Percentiles rank a stretch among this genome's conserved stretches.
These are phyloP conservation scores for Phalaenopsis aphrodite DNA, from an alignment of 106 monocot genomes.

Conservation along the genomic window DNA sequence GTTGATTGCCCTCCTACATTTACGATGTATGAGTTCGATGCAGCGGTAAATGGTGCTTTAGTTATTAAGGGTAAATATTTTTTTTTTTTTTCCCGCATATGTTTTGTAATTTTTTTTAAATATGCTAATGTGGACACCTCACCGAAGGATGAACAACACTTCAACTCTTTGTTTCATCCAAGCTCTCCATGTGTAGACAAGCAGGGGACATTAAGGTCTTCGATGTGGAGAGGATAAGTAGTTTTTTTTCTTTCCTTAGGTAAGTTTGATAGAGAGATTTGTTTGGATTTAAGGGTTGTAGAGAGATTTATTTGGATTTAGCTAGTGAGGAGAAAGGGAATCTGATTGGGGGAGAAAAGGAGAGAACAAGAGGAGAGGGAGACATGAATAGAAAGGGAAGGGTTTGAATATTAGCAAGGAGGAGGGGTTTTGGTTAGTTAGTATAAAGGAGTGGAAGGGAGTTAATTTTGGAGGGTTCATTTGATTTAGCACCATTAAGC, in stretches of 20 bases:
- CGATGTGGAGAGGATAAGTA: background rate
- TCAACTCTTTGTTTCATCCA: background rate
- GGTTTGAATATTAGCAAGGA: background rate
- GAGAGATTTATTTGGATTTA: background rate
- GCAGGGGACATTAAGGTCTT: background rate
- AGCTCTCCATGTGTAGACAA: background rate
- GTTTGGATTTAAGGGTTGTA: background rate
- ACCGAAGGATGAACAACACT: background rate
- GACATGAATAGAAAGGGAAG: background rate
- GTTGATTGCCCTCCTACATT: constrained; percentile 98
- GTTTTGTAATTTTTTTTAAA: background rate
- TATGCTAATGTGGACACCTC: background rate
- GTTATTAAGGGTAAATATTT: constrained; percentile 64
- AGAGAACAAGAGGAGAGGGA: background rate
- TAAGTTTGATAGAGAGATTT: background rate
- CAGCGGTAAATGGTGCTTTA: constrained; percentile 89
- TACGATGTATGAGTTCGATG: constrained; percentile 99
- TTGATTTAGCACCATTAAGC: background rate
- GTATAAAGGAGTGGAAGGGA: background rate
- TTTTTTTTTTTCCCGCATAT: background rate
- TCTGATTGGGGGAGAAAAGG: background rate
- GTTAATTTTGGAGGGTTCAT: background rate
- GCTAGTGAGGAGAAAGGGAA: background rate
- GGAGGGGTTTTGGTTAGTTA: background rate
- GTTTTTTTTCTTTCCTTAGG: background rate